phyloP scores from a whole-genome alignment of 1,284 basidiomycete genomes.

The Pseudozyma hubeiensis region DNA sequence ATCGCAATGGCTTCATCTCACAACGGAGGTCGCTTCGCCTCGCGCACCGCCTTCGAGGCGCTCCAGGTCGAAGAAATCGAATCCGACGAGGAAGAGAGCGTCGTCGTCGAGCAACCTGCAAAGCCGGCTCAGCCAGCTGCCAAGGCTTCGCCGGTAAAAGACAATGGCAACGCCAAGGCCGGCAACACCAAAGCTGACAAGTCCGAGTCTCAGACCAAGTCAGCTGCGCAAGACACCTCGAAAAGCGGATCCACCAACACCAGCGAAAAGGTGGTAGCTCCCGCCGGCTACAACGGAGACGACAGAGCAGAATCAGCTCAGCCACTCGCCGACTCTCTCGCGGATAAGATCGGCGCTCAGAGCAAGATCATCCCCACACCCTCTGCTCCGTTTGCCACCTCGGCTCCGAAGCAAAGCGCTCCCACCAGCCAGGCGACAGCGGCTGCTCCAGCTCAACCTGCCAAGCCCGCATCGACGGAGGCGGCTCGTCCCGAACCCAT shows the following conservation, averaged over 20 bases:
- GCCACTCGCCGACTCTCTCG: slow-evolving; percentile 14
- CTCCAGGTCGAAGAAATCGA: slow-evolving; percentile 52
- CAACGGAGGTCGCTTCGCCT: slow-evolving; percentile 50
- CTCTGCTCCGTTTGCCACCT: slow-evolving; percentile 34
- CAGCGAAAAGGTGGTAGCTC: slow-evolving; percentile 6
- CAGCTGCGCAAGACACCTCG: slow-evolving; percentile 3
- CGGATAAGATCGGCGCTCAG: slow-evolving; percentile 23
- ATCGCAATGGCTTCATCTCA: slow-evolving; percentile 22
- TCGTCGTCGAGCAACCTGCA: slow-evolving; percentile 15
- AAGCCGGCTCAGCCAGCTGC: slow-evolving; percentile 11
- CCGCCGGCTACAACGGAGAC: slow-evolving; percentile 1
- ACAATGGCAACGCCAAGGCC: slow-evolving; percentile 26
- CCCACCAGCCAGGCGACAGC: slow-evolving; percentile 8
- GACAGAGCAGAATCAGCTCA: slow-evolving; percentile 2
- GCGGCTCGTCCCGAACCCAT: slow-evolving; percentile 18
- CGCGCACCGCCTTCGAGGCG: slow-evolving; percentile 52
- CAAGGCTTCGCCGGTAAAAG: slow-evolving; percentile 24
- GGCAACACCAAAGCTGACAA: background rate
- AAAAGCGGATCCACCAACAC: background rate
- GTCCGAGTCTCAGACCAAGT: slow-evolving; percentile 1
- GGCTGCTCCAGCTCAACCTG: slow-evolving; percentile 3
- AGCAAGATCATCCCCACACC: slow-evolving; percentile 30
- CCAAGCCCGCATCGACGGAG: slow-evolving; percentile 10
- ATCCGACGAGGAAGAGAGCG: slow-evolving; percentile 40
- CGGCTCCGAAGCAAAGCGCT: slow-evolving; percentile 23